Base-by-base conservation (phyloP, 305 asterid genomes). In the Fraxinus albicans region DNA sequence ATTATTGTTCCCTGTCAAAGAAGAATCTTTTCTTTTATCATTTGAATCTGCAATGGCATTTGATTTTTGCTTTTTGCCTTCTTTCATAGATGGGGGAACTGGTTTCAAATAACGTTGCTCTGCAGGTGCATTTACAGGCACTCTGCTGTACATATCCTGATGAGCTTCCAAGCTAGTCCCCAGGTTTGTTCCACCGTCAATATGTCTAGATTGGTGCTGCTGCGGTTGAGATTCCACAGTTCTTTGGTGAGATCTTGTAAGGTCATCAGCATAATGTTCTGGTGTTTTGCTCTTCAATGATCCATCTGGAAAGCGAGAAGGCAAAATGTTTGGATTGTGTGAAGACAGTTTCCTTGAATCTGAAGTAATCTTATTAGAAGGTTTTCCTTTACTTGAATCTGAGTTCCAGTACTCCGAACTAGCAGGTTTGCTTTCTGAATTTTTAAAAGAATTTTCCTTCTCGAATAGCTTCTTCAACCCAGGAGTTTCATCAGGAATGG, bases 391-490 rank as follows among this genome's bases (percentile, higher is more conserved):
- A 73, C 87, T 80, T 21, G 88, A 58, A 83, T 91, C 94, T 76
- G 92, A 86, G 87, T 90, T 92, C 96, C 95, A 84, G 85, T 76
- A 84, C 58, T 89, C 97, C 40, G 92, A 88, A 84, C 88, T 92
- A 79, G 79, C 77, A 77, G 83, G 81, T 76, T 87, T 90, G 82
- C 84, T 90, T 78, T 89, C 97, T 79, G 80, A 80, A 77, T 90
- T 89, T 86, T 90, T 93, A 60, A 86, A 88, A 76, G 93, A 90
- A 87, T 86, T 89, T 83, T 88, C 94, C 81, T 87, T 90, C 85
- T 92, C 96, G 76, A 88, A 82, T 74, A 83, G 91, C 89, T 89
- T 95, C 79, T 86, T 86, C 34, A 88, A 83, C 47, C 86, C 92
- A 84, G 90, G 81, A 73, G 83, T 77, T 86, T 88, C 98, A 82